Evolutionary conservation across 2,329 filamentous ascomycete genomes (phyloP).

Genomic region (Ascochyta clinopodiicola): DNA sequence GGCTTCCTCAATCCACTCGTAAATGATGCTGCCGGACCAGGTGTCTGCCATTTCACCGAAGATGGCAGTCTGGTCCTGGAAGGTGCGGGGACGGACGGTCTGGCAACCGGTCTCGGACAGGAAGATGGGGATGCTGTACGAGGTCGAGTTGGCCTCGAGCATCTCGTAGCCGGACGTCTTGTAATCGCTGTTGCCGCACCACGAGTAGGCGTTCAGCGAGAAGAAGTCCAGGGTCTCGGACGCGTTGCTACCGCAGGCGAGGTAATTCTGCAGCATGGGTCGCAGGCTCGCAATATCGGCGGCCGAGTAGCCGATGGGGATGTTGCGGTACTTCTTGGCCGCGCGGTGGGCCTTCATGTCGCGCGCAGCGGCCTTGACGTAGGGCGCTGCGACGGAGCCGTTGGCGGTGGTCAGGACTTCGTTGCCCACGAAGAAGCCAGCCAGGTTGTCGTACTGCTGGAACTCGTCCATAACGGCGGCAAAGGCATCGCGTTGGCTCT

Average conservation of each 20-base stretch:
- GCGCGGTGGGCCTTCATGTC: conserved; percentile 85
- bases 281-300: conserved; percentile 78
- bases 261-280: conserved; percentile 73
- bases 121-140: conserved; percentile 68
- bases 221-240: conserved; percentile 80
- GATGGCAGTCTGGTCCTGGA: conserved; percentile 77
- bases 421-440: conserved; percentile 82
- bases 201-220: conserved; percentile 81
- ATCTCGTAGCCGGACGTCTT: conserved; percentile 70
- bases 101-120: conserved; percentile 89
- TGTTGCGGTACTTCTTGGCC: conserved; percentile 75
- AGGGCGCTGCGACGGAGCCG: conserved; percentile 73
- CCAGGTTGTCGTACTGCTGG: conserved; percentile 76
- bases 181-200: conserved; percentile 59
- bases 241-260: conserved; percentile 76
- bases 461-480: conserved; percentile 78
- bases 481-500: conserved; percentile 72
- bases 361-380: conserved; percentile 79
- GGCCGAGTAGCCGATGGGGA: conserved; percentile 86
- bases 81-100: conserved; percentile 65
- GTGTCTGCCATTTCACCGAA: conserved; percentile 77
- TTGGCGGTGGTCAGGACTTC: conserved; percentile 72
- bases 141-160: conserved; percentile 70
- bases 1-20: conserved; percentile 87
- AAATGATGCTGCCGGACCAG: conserved; percentile 81